Conservation (phyloP, 352 stramenopile genomes). For the Pythium rhizo-oryzae region DNA sequence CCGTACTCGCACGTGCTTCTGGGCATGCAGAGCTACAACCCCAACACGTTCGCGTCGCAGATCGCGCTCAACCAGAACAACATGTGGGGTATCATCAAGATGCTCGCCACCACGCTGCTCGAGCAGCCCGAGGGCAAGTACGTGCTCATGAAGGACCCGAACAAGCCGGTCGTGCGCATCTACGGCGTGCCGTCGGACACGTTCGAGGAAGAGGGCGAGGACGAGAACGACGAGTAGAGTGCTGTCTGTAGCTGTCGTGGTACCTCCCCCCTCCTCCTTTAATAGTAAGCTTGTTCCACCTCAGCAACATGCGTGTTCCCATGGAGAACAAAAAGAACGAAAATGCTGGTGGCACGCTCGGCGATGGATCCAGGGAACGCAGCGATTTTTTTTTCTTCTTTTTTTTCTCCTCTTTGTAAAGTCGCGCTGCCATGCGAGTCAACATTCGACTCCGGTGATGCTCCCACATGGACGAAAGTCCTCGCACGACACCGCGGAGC, state of each 20-base stretch:
- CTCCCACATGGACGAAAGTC: background rate
- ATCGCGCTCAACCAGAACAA: constrained; percentile 98
- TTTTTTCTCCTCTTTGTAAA: background rate
- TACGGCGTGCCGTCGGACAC: constrained; percentile 96
- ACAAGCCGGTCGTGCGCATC: constrained; percentile 96
- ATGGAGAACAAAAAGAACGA: background rate
- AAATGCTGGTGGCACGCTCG: no score
- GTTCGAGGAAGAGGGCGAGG: constrained; percentile 93
- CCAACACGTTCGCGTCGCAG: constrained; percentile 96
- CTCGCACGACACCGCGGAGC: background rate
- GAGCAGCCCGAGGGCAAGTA: constrained; percentile 98
- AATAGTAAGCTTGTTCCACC: background rate
- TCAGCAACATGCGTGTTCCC: background rate
- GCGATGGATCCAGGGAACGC: no score
- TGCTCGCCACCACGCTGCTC: constrained; percentile 94
- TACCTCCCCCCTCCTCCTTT: background rate
- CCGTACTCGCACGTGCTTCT: constrained; percentile 96
- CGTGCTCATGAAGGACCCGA: constrained; percentile 98
- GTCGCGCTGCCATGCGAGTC: background rate
- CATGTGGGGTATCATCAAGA: constrained; percentile 97
- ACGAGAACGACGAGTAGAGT: constrained; percentile 59
- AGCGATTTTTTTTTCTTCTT: background rate
- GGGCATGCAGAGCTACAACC: constrained; percentile 97
- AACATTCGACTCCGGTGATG: background rate
- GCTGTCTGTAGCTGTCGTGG: background rate